phyloP scores from a whole-genome alignment of 225 moss, liverwort and hornwort genomes.

The Straminergon stramineum region DNA sequence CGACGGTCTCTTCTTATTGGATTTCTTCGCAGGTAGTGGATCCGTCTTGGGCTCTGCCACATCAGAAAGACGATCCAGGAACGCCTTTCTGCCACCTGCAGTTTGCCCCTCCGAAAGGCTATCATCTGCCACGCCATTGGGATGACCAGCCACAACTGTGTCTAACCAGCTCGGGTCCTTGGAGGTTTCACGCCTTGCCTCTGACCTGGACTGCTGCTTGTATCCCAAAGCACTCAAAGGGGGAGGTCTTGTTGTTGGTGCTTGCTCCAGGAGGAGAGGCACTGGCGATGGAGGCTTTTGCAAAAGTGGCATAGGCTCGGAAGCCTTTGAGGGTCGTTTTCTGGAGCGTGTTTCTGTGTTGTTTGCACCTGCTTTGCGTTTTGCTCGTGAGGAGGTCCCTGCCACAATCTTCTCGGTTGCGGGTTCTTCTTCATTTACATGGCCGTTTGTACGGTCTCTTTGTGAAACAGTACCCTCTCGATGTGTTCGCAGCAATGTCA shows the following conservation, averaged over 20 bases:
- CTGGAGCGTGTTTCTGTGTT: conserved; percentile 16
- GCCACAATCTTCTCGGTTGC: not conserved
- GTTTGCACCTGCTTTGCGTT: conserved; percentile 20
- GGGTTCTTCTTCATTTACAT: not conserved
- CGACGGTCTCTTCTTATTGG: conserved; percentile 8
- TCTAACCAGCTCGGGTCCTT: conserved; percentile 20
- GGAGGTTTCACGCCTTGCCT: conserved; percentile 3
- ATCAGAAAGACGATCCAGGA: conserved; percentile 22
- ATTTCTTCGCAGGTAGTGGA: not conserved
- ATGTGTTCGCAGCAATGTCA: not conserved
- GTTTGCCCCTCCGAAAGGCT: conserved; percentile 11
- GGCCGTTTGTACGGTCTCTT: conserved; percentile 5
- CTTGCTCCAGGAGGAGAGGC: not conserved
- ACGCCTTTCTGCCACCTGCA: not conserved
- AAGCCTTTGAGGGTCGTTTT: conserved; percentile 14
- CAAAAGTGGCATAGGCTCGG: conserved; percentile 3
- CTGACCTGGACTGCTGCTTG: conserved; percentile 5
- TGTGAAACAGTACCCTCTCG: not conserved
- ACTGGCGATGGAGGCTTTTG: not conserved
- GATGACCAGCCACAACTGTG: not conserved
- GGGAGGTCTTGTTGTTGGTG: not conserved
- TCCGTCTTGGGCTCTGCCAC: not conserved
- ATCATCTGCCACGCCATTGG: conserved; percentile 19
- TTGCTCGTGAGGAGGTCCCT: conserved; percentile 8
- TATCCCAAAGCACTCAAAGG: conserved; percentile 35